These are phyloP conservation scores for Cryptococcus sp. DNA, from an alignment of 1,284 basidiomycete genomes.

Conservation along the genomic window DNA sequence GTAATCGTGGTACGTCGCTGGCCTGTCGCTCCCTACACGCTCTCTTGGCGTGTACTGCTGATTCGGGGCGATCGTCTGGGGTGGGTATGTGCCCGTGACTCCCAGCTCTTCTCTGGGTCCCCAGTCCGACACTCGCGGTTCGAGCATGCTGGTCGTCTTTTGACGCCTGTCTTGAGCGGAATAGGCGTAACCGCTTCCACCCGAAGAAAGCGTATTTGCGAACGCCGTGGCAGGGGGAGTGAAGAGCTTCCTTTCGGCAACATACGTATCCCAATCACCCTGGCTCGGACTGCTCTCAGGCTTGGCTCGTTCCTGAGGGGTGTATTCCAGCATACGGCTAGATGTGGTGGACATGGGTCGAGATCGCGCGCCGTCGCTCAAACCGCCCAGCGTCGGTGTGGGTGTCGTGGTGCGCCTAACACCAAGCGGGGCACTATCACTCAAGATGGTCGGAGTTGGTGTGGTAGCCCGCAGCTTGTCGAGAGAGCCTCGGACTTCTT, in stretches of 20 bases:
- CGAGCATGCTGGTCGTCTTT: conserved; percentile 39
- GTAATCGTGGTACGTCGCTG: conserved; percentile 15
- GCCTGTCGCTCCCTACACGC: not conserved
- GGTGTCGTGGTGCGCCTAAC: conserved; percentile 7
- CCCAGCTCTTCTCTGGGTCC: conserved; percentile 9
- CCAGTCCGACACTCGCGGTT: conserved; percentile 32
- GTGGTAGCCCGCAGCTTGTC: conserved; percentile 37
- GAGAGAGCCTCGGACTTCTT: conserved; percentile 43
- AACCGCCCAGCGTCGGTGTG: conserved; percentile 8
- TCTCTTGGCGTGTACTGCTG: not conserved
- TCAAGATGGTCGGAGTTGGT: conserved; percentile 16
- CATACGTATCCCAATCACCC: conserved; percentile 47
- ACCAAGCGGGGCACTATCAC: conserved; percentile 5
- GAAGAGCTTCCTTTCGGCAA: conserved; percentile 40
- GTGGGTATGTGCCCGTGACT: conserved; percentile 10
- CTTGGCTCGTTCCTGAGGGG: not conserved
- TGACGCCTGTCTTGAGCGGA: conserved; percentile 28
- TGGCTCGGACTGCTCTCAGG: not conserved
- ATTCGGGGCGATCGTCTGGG: not conserved
- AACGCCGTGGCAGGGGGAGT: conserved; percentile 25
- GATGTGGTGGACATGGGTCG: conserved; percentile 18
- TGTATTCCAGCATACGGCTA: conserved; percentile 14
- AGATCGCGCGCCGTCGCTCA: not conserved
- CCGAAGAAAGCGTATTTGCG: too few relatives aligned
- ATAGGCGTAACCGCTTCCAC: not conserved